phyloP scores from a whole-genome alignment of 768 basidiomycete species.

The Podaxis sp. region DNA sequence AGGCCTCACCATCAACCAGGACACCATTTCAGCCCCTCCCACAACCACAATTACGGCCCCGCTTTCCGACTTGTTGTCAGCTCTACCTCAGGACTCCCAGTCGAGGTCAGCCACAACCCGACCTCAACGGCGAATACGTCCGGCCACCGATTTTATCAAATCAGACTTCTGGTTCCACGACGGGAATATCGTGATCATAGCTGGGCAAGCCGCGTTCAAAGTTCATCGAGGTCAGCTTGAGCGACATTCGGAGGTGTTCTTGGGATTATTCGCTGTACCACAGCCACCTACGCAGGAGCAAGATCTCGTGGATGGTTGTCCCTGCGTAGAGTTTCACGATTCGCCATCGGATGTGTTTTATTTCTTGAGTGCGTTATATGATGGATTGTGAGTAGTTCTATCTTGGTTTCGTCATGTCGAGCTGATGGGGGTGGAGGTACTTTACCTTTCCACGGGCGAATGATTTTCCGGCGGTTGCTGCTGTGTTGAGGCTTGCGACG shows the following conservation, averaged over 20 bases:
- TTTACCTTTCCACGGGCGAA: constrained; percentile 45
- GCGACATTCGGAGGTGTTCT: constrained; percentile 76
- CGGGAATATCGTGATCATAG: constrained; percentile 64
- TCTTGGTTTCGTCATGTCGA: not conserved
- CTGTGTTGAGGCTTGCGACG: constrained; percentile 65
- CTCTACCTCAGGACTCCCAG: not conserved
- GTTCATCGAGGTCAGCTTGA: constrained; percentile 71
- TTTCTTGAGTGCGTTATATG: constrained; percentile 67
- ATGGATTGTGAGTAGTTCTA: constrained; percentile 58
- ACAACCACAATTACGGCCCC: not conserved
- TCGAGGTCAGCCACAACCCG: not conserved
- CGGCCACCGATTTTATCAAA: constrained; percentile 24
- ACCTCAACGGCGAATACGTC: not conserved
- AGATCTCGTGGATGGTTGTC: constrained; percentile 53
- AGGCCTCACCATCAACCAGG: not conserved
- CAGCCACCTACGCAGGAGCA: constrained; percentile 39
- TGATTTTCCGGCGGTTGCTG: constrained; percentile 57
- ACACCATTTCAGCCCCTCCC: not conserved
- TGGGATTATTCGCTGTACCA: constrained; percentile 60
- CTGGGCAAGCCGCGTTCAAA: constrained; percentile 57
- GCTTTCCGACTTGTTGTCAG: not conserved
- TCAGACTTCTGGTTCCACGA: constrained; percentile 74
- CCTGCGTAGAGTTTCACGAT: constrained; percentile 60
- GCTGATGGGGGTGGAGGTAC: constrained; percentile 36
- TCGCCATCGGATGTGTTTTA: constrained; percentile 61